phyloP scores from a whole-genome alignment of 257 asterid genomes.

The Solanum chmielewskii region DNA sequence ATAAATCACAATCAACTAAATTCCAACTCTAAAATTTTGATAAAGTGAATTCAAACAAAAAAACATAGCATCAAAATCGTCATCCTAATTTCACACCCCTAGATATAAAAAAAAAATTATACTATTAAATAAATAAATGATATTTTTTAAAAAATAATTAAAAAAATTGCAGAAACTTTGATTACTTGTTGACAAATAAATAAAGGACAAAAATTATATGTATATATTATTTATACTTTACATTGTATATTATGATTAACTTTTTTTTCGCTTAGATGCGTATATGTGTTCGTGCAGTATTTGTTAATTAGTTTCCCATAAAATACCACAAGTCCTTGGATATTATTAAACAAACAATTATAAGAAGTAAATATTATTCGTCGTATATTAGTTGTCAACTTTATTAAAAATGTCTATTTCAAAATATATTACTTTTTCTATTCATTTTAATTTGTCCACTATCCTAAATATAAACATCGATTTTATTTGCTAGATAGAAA shows the following conservation, averaged over 20 bases:
- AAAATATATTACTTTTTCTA: not conserved
- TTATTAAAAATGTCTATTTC: not conserved
- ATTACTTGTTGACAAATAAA: slow-evolving; percentile 25
- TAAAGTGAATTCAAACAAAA: slow-evolving; percentile 11
- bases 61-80: not conserved
- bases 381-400: not conserved
- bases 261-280: not conserved
- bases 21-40: slow-evolving; percentile 17
- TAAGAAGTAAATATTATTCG: not conserved
- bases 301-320: slow-evolving; percentile 24
- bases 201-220: slow-evolving; percentile 15
- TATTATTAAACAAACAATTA: not conserved
- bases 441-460: too few relatives aligned
- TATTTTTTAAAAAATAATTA: too few relatives aligned
- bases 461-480: too few relatives aligned
- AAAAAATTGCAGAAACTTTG: slow-evolving; percentile 1
- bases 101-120: not conserved
- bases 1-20: slow-evolving; percentile 19
- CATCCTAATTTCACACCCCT: not conserved
- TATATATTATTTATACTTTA: not conserved
- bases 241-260: not conserved
- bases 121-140: not conserved
- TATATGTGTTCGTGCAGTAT: not conserved
- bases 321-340: not conserved
- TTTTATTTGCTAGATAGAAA: too few relatives aligned